A percentile compares a stretch with the other conserved stretches of the same genome.
These are phyloP conservation scores for Cronartium ribicola DNA, from an alignment of 1,284 basidiomycete species.

Conservation along the genomic window DNA sequence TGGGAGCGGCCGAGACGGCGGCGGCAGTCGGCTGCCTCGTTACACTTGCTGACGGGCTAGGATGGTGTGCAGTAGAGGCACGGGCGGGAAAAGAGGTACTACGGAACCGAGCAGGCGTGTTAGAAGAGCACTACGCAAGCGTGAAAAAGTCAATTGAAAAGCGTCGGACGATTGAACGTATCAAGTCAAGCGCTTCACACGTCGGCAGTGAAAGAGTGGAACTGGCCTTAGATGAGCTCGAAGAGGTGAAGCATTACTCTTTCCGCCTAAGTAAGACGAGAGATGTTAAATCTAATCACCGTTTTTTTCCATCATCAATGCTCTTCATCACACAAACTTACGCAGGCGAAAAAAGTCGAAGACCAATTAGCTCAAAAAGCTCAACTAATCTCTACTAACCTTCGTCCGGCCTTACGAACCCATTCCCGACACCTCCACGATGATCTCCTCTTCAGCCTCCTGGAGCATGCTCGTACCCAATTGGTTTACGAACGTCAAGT, in stretches of 20 bases:
- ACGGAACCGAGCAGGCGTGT: constrained; percentile 55
- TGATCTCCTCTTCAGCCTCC: constrained; percentile 75
- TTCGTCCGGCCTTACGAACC: constrained; percentile 73
- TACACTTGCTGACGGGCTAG: constrained; percentile 80
- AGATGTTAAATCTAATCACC: not conserved
- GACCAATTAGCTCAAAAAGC: constrained; percentile 72
- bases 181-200: constrained; percentile 73
- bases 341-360: constrained; percentile 78
- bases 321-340: not conserved
- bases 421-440: constrained; percentile 81
- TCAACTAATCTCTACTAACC: constrained; percentile 81
- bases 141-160: constrained; percentile 88
- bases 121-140: constrained; percentile 86
- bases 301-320: constrained; percentile 41
- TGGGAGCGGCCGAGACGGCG: constrained; percentile 29
- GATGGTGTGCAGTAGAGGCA: constrained; percentile 91
- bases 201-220: constrained; percentile 82
- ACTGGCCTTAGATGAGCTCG: constrained; percentile 85
- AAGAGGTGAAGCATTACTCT: constrained; percentile 63
- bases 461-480: constrained; percentile 82
- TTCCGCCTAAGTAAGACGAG: not conserved
- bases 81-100: constrained; percentile 68
- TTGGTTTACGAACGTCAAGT: constrained; percentile 85
- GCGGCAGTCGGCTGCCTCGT: constrained; percentile 72
- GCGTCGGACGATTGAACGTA: constrained; percentile 76